Evolutionary conservation across 2,329 filamentous ascomycete species (phyloP), one percentile per base, ranked within the genome.

Genomic region (Aspergillus chevalieri): DNA sequence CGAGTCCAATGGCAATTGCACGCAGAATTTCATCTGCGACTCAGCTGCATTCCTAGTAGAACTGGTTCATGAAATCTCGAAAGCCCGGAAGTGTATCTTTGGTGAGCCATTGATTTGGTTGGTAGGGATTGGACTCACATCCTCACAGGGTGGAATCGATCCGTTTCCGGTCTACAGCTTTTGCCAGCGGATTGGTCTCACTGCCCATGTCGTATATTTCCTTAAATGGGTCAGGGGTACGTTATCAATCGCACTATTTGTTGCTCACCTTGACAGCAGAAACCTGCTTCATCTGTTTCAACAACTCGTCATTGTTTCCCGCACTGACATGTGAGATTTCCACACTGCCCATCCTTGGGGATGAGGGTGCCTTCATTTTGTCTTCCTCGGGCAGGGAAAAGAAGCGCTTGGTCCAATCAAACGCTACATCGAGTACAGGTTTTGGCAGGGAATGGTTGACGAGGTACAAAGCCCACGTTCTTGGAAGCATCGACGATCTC

Each of bases 161-260:
- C n/a, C n/a, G n/a, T n/a, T n/a, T n/a, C n/a, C n/a, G n/a, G n/a
- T n/a, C n/a, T n/a, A n/a, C n/a, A n/a, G n/a, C n/a, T n/a, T n/a
- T n/a, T n/a, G n/a, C n/a, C n/a, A n/a, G n/a, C n/a, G 61, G 30
- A 51, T 75, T 70, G 2, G 70, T 49, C 17, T 78, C 74, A 47
- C 73, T 77, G 10, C 76, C 76, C 44, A 79, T 75, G 53, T 79
- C 77, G 52, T 75, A 79, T 51, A 73, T 75, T 62, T 79, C 76
- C 76, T 78, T 49, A 24, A 6, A 30, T 14, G 4, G 15, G 24
- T 47, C 15, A 49, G 46, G n/a, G 49, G 52, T 43, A 10, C 50
- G 21, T 36, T 34, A 44, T 22, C 17, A 14, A 47, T n/a, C 4
- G 10, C 34, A 38, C 7, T 28, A 46, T 45, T 28, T 21, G 34